Conservation (phyloP, 169 alveolate species). For the Cryptosporidium sp. region DNA sequence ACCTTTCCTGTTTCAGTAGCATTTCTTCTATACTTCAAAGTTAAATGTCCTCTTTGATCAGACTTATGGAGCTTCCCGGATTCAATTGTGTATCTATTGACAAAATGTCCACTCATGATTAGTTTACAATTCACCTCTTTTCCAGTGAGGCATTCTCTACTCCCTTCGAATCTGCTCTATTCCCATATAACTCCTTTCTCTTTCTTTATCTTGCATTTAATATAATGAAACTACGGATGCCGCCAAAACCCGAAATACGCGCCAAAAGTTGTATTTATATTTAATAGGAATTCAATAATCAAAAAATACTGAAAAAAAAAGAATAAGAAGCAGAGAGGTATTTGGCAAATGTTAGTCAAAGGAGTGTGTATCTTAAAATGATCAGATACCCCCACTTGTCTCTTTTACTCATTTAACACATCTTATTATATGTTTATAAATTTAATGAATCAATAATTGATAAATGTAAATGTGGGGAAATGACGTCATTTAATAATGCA, state of each 20-base stretch:
- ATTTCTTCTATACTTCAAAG: constrained; percentile 44
- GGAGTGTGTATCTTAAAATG: neutral
- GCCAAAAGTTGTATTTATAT: neutral
- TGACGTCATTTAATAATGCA: constrained; percentile 26
- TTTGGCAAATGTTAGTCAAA: too few species aligned
- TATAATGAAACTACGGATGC: neutral
- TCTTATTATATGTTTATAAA: too few species aligned
- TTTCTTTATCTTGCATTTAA: neutral
- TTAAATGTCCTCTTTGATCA: constrained; percentile 59
- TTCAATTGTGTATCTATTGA: constrained; percentile 14
- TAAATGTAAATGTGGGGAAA: constrained; percentile 4
- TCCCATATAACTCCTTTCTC: neutral
- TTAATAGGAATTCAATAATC: neutral
- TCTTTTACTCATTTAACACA: too few species aligned
- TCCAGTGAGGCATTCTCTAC: neutral
- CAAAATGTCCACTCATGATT: constrained; percentile 26
- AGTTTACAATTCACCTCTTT: neutral
- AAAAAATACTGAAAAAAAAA: too few species aligned
- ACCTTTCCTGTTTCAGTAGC: neutral
- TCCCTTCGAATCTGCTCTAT: neutral
- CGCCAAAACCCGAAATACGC: neutral
- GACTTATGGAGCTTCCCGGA: constrained; percentile 45
- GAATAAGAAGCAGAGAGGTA: too few species aligned
- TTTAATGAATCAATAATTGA: neutral
- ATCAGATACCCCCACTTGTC: too few species aligned